phyloP scores from a whole-genome alignment of 495 filamentous ascomycete genomes.

The Hypoxylon perforatum region DNA sequence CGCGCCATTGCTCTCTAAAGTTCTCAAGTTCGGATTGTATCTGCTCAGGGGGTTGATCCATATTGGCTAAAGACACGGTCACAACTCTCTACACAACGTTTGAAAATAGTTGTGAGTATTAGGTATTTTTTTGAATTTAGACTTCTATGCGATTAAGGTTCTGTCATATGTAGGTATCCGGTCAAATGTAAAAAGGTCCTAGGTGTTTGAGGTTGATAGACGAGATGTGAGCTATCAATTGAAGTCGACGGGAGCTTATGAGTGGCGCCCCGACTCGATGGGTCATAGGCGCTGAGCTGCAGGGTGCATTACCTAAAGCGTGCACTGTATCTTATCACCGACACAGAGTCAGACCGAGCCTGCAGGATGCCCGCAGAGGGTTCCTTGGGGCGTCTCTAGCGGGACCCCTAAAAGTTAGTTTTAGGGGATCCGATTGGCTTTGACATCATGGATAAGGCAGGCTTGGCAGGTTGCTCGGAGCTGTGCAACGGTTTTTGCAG shows the following conservation, averaged over 20 bases:
- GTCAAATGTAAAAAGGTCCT: background rate
- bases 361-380: background rate
- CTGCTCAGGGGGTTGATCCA: slow-evolving; percentile 41
- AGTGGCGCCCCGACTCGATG: slow-evolving; percentile 8
- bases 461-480: too few species aligned
- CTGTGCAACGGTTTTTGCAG: too few species aligned
- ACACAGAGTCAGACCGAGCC: slow-evolving; percentile 25
- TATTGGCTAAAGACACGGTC: slow-evolving; percentile 12
- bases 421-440: slow-evolving; percentile 38
- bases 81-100: slow-evolving; percentile 6
- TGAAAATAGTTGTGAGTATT: background rate
- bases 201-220: slow-evolving; percentile 1
- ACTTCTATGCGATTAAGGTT: slow-evolving; percentile 15
- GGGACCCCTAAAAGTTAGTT: background rate
- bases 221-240: slow-evolving; percentile 5
- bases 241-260: slow-evolving; percentile 19
- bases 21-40: slow-evolving; percentile 77
- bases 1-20: slow-evolving; percentile 85
- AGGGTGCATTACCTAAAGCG: slow-evolving; percentile 28
- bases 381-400: too few species aligned
- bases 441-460: slow-evolving; percentile 38
- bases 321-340: slow-evolving; percentile 35
- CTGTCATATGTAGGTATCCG: slow-evolving; percentile 9
- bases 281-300: background rate
- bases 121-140: background rate